Conservation (phyloP, 164 flowering plant species). For the Tetracentron sinense region DNA sequence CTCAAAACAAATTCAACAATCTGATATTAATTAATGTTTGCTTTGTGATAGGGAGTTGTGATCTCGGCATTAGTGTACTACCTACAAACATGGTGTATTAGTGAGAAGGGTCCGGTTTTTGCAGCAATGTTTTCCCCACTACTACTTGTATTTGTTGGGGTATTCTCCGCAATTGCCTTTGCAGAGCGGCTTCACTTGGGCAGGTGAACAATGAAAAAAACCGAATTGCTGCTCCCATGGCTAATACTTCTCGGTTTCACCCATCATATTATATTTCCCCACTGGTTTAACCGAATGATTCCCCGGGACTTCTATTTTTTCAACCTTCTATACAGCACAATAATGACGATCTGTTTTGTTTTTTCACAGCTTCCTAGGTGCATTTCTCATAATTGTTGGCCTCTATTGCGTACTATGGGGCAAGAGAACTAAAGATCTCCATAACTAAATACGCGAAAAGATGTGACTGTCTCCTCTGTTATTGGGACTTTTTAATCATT, state of each 20-base stretch:
- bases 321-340: no score
- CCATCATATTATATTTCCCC: no score
- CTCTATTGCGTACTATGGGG: slow-evolving; percentile 48
- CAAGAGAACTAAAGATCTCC: no score
- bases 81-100: slow-evolving; percentile 41
- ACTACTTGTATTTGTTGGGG: slow-evolving; percentile 21
- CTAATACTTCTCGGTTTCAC: no score
- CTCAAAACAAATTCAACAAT: neutral
- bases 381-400: slow-evolving; percentile 32
- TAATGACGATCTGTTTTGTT: neutral
- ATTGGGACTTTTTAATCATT: no score
- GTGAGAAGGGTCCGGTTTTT: slow-evolving; percentile 43
- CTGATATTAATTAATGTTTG: neutral
- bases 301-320: no score
- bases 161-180: slow-evolving; percentile 39
- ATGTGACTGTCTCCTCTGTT: no score
- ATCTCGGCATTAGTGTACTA: slow-evolving; percentile 28
- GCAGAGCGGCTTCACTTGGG: slow-evolving; percentile 42
- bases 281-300: no score
- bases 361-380: slow-evolving; percentile 37
- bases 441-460: no score
- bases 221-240: neutral
- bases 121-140: slow-evolving; percentile 45
- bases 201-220: slow-evolving; percentile 24
- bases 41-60: slow-evolving; percentile 32